These are phyloP conservation scores for Coelastrella sp. DNA, from an alignment of 139 green algal species.

Conservation along the genomic window DNA sequence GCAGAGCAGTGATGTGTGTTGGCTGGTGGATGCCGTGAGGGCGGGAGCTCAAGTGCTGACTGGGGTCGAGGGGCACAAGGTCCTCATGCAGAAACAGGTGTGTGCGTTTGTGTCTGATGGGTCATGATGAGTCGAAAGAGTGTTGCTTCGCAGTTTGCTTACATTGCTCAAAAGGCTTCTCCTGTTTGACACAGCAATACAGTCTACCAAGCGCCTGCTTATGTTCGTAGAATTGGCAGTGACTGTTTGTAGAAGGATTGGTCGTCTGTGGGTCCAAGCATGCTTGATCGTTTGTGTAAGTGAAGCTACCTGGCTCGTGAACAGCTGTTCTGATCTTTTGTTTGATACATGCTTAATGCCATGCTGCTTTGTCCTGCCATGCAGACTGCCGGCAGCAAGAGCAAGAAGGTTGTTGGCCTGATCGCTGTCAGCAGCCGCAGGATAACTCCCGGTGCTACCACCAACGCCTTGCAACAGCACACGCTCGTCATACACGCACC, in stretches of 20 bases:
- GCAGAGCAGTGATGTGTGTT: constrained; percentile 72
- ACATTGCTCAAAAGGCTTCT: too few species aligned
- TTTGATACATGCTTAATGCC: background rate
- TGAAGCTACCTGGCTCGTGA: too few species aligned
- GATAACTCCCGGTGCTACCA: background rate
- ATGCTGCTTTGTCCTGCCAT: background rate
- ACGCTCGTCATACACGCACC: constrained; percentile 36
- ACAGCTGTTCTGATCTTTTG: too few species aligned
- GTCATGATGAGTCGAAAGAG: background rate
- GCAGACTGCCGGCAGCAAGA: background rate
- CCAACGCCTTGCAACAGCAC: background rate
- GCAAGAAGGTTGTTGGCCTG: constrained; percentile 1
- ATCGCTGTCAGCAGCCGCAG: background rate
- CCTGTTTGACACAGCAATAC: too few species aligned
- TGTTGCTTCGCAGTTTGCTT: too few species aligned
- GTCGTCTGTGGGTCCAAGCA: too few species aligned
- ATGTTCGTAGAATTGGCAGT: too few species aligned
- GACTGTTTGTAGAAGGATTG: too few species aligned
- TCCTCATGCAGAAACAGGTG: constrained; percentile 42
- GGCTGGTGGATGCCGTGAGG: constrained; percentile 69
- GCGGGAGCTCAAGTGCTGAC: constrained; percentile 68
- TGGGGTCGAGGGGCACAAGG: constrained; percentile 49
- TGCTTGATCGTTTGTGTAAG: too few species aligned
- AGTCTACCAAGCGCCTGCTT: too few species aligned
- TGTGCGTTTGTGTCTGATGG: background rate